These are phyloP conservation scores for Paraleonurus japonicus DNA, from an alignment of 257 asterid species.

Conservation along the genomic window DNA sequence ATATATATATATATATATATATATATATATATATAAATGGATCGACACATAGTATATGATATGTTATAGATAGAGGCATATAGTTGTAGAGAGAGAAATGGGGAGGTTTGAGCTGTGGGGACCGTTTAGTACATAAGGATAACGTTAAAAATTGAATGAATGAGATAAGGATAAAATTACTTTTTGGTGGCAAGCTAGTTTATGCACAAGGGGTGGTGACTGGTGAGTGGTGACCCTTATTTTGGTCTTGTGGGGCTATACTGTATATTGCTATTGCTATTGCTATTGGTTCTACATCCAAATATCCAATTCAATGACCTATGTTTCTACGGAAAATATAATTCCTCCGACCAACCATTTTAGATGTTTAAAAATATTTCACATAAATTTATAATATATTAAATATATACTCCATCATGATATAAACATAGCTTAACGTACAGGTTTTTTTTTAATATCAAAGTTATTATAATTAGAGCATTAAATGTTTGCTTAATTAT, in stretches of 20 bases:
- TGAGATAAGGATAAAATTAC: constrained; percentile 28
- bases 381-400: too few species aligned
- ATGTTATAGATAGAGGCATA: neutral
- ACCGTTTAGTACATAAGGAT: constrained; percentile 22
- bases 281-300: neutral
- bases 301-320: neutral
- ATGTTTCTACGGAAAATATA: too few species aligned
- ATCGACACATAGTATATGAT: too few species aligned
- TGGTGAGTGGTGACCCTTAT: constrained; percentile 18
- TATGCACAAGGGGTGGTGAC: neutral
- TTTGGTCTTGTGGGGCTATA: neutral
- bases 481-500: too few species aligned
- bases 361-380: too few species aligned
- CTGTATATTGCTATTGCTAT: too few species aligned
- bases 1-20: neutral
- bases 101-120: neutral
- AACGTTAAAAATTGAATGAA: constrained; percentile 18
- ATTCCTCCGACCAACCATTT: too few species aligned
- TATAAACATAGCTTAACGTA: too few species aligned
- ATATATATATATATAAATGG: neutral
- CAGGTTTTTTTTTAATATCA: too few species aligned
- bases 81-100: neutral
- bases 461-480: too few species aligned
- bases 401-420: too few species aligned
- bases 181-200: constrained; percentile 4